Base-by-base conservation (phyloP, 2,329 filamentous ascomycete genomes). In the Sordariomycetes sp. region DNA sequence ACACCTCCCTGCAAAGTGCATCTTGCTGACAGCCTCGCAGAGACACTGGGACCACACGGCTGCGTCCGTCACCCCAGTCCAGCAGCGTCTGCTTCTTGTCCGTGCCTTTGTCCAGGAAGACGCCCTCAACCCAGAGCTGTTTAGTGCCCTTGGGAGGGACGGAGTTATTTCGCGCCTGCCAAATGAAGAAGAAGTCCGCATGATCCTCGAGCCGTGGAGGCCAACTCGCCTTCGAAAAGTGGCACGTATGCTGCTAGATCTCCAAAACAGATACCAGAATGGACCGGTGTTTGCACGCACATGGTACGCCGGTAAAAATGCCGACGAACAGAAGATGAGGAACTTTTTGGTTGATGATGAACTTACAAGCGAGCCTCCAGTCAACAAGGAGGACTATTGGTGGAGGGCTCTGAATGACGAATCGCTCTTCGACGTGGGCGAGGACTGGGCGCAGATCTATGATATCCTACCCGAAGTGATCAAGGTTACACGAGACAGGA, bases 321-420 rank as follows among this genome's bases (percentile, higher is more conserved):
- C 25, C 25, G 25, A 28, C n/a, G 25, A 28, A 28, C 25, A 28
- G 25, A 28, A 14, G 25, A 28, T 28, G 25, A 25, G 23, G 23
- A 14, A 6, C 23, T 25, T 14, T 28, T 7, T 14, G n/a, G n/a
- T n/a, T 9, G 25, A 9, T n/a, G 25, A 27, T 6, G 25, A n/a
- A 12, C 6, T 14, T 16, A 14, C 25, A 16, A 28, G 4, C 8
- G n/a, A 28, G 8, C 8, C n/a, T 28, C n/a, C 8, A 11, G 8
- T 28, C 5, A 28, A 28, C 25, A n/a, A 28, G 25, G 25, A 28
- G 25, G 25, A 28, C 8, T 14, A 28, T 14, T 28, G 25, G 25
- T 28, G 25, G 25, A 11, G 25, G 8, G 8, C 17, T 9, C 8
- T 28, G 8, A 28, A 28, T 16, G 25, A 28, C 8, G 8, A 5